phyloP scores from a whole-genome alignment of 1,139 yeast species.

The Geotrichum fermentans region DNA sequence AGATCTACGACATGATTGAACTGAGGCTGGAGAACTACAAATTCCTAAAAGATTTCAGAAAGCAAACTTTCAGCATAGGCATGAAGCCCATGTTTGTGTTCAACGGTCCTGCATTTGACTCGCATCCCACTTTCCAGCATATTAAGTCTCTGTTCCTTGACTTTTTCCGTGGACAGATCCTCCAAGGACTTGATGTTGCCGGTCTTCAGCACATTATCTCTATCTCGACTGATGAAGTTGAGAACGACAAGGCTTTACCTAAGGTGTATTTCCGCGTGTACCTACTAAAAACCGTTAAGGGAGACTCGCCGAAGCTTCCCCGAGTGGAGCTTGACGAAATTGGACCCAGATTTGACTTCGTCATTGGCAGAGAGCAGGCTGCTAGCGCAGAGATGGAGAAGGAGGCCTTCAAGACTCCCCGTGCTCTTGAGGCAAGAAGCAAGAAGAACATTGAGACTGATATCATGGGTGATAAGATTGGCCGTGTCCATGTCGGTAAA shows the following conservation, averaged over 20 bases:
- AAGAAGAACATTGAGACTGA: constrained; percentile 89
- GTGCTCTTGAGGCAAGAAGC: constrained; percentile 71
- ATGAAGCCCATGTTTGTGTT: constrained; percentile 91
- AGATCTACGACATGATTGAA: constrained; percentile 92
- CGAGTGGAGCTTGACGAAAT: constrained; percentile 91
- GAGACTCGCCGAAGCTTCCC: constrained; percentile 80
- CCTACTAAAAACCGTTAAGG: constrained; percentile 69
- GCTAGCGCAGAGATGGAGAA: constrained; percentile 86
- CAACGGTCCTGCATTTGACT: constrained; percentile 88
- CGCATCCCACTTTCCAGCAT: constrained; percentile 81
- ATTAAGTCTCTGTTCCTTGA: constrained; percentile 85
- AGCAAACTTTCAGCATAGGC: constrained; percentile 78
- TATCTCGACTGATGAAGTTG: constrained; percentile 66
- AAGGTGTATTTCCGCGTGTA: constrained; percentile 85
- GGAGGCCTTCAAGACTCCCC: constrained; percentile 81
- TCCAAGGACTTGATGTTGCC: constrained; percentile 85
- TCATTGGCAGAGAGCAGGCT: constrained; percentile 79
- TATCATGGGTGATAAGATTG: constrained; percentile 92
- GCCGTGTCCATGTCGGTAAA: constrained; percentile 91
- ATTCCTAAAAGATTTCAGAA: constrained; percentile 68
- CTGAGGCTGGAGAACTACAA: constrained; percentile 66
- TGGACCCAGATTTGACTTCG: constrained; percentile 93
- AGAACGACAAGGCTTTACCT: constrained; percentile 70
- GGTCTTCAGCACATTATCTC: constrained; percentile 90
- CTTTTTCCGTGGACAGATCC: constrained; percentile 79